Base-by-base conservation (phyloP, 2,329 filamentous ascomycete genomes). In the Ophiocordyceps australis region DNA sequence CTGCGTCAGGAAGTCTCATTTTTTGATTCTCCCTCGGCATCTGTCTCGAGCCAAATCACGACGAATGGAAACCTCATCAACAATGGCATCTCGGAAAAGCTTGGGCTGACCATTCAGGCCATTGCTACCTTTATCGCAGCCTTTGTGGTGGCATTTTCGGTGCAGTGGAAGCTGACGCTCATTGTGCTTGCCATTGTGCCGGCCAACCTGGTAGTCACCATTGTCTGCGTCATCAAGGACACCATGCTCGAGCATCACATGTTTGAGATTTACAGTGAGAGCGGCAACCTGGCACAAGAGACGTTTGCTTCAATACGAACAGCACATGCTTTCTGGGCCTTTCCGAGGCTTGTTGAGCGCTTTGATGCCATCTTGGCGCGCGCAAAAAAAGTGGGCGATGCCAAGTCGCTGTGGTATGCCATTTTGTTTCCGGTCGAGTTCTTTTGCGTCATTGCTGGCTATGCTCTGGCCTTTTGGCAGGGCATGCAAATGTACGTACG, bases 1-100 rank as follows among this genome's bases (percentile, higher is more conserved):
- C 41, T 55, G 3, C 44, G 62, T 2, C 62, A 71, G 35, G 63
- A 69, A 28, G 52, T 70, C 3, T 52, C 55, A 32, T 65, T 61
- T 36, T 71, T 68, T 31, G 66, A 72, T 37, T 41, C 46, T 12
- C 42, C 48, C 4, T 47, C 48, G 5, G 54, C 52, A 1, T 61
- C 57, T 4, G 42, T 59, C 7, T 49, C 58, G 0, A 47, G 52
- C 3, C 52, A 59, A 29, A 50, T 64, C 28, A 60, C 58, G 1
- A 58, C 55, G 10, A 62, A 60, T 31, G 54, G 49, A 18, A 58
- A 59, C 20, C 43, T 52, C 10, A 49, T 61, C 35, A 54, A 54
- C 32, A 43, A 46, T 17, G 56, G 55, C 30, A 54, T 59, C 28
- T 50, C 54, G 0, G 55, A 59, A 30, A 59, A 57, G 36, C 39